Evolutionary conservation across 2,329 filamentous ascomycete species (phyloP).

Genomic region (Drechslera avenae): DNA sequence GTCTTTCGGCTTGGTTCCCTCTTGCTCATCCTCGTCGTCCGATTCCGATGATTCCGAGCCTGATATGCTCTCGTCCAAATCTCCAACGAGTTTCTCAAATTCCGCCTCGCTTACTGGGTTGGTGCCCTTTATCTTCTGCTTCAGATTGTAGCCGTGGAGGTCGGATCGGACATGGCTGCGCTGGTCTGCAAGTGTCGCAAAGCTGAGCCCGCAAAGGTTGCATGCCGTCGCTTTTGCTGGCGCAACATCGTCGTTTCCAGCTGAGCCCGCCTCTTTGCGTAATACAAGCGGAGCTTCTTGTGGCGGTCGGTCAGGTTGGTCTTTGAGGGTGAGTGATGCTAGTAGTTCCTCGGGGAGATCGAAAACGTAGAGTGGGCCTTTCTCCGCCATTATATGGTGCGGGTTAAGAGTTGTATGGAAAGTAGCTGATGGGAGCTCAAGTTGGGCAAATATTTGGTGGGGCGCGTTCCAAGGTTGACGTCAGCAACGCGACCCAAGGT

Average conservation of each 20-base stretch:
- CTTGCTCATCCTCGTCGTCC: conserved; percentile 69
- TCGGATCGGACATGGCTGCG: conserved; percentile 87
- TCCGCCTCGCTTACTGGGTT: conserved; percentile 76
- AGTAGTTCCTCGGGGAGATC: conserved; percentile 79
- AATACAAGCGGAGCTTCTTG: conserved; percentile 25
- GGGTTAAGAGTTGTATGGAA: neutral
- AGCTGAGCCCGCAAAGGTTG: conserved; percentile 75
- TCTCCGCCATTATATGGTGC: conserved; percentile 34
- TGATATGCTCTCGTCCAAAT: conserved; percentile 89
- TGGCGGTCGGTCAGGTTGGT: conserved; percentile 28
- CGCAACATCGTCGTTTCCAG: conserved; percentile 42
- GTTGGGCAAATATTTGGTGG: conserved; percentile 5
- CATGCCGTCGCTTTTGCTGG: conserved; percentile 72
- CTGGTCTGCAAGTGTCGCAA: conserved; percentile 77
- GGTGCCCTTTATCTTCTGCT: conserved; percentile 80
- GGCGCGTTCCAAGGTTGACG: no score
- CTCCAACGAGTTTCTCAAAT: conserved; percentile 83
- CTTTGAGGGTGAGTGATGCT: conserved; percentile 66
- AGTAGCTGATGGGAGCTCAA: neutral
- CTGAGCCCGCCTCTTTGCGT: conserved; percentile 27
- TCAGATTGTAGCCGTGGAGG: conserved; percentile 91
- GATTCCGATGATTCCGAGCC: conserved; percentile 77
- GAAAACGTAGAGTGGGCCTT: conserved; percentile 64
- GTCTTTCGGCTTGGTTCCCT: conserved; percentile 61
- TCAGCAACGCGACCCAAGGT: no score